Evolutionary conservation across 2,329 filamentous ascomycete species (phyloP).

Genomic region (Tolypocladium album): DNA sequence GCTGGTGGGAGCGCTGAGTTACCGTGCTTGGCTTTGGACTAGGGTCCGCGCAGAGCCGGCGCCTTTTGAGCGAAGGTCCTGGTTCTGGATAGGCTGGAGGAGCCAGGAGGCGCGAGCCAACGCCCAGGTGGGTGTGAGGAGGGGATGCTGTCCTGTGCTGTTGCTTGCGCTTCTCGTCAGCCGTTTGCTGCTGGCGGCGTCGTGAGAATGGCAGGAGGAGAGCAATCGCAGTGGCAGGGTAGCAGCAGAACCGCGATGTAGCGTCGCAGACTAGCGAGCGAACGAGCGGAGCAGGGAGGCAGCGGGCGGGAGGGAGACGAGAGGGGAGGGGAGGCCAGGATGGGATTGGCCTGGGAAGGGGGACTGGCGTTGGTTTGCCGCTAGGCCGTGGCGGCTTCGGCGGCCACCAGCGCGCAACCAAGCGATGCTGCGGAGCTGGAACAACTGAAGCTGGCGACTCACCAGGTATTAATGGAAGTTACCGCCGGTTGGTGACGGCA

Average conservation of each 20-base stretch:
- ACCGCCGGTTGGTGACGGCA: not conserved
- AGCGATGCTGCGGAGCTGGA: not conserved
- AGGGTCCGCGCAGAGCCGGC: slow-evolving; percentile 7
- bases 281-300: not conserved
- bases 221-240: not conserved
- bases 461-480: not conserved
- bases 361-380: not conserved
- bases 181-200: not conserved
- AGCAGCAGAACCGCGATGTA: not conserved
- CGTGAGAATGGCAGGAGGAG: not conserved
- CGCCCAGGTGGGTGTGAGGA: not conserved
- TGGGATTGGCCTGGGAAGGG: not conserved
- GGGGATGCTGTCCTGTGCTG: not conserved
- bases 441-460: not conserved
- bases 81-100: not conserved
- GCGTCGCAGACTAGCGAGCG: not conserved
- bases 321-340: not conserved
- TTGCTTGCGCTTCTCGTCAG: not conserved
- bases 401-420: not conserved
- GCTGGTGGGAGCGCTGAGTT: not conserved
- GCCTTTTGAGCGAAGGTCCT: not conserved
- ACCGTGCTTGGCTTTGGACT: not conserved
- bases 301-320: not conserved
- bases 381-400: not conserved
- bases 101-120: not conserved